A percentile compares a stretch with the other conserved stretches of the same genome.
These are phyloP conservation scores for Rhodotorula toruloides DNA, from an alignment of 768 basidiomycete genomes.

Conservation along the genomic window DNA sequence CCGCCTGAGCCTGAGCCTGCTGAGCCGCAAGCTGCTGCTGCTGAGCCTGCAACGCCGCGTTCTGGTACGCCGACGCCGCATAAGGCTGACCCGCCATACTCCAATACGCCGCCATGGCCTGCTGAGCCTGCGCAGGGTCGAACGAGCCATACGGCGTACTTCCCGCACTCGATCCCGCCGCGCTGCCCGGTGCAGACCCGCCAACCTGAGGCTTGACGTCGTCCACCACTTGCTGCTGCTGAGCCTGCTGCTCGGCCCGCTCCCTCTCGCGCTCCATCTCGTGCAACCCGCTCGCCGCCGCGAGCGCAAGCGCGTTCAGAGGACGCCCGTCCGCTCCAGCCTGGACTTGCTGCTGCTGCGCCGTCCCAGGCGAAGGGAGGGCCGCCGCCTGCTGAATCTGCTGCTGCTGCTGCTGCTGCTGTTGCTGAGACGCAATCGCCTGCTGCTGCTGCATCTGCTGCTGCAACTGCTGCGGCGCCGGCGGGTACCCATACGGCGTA, in stretches of 20 bases:
- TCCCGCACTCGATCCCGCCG: constrained; percentile 17
- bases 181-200: neutral
- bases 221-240: neutral
- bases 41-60: neutral
- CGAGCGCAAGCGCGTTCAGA: constrained; percentile 51
- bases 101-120: neutral
- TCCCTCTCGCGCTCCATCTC: constrained; percentile 79
- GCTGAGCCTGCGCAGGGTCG: constrained; percentile 14
- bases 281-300: constrained; percentile 81
- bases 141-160: constrained; percentile 32
- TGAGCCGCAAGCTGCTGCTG: constrained; percentile 1
- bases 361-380: no score
- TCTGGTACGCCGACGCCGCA: neutral
- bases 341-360: constrained; percentile 3
- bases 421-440: no score
- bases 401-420: constrained; percentile 8
- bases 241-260: constrained; percentile 52
- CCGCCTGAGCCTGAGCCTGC: constrained; percentile 3
- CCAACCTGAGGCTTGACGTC: constrained; percentile 2
- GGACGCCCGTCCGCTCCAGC: constrained; percentile 46
- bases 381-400: constrained; percentile 7
- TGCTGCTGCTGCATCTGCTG: constrained; percentile 6
- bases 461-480: neutral
- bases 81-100: constrained; percentile 7
- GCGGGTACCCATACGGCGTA: constrained; percentile 29